Percentiles rank a stretch among this genome's conserved stretches.
Evolutionary conservation across 2,329 filamentous ascomycete genomes (phyloP).

Genomic region (Venturiaceae sp.): DNA sequence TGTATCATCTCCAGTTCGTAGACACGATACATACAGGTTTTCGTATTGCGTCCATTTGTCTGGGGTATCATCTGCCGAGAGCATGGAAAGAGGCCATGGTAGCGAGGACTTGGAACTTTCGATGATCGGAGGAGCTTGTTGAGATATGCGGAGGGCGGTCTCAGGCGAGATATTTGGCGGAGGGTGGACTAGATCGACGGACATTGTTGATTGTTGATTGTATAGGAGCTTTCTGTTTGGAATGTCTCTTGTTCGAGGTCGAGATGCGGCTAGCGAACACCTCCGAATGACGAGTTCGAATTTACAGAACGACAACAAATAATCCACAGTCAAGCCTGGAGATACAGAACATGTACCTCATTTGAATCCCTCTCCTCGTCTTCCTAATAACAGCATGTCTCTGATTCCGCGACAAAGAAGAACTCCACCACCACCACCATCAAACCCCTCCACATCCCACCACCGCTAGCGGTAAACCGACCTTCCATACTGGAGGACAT

Average conservation of each 20-base stretch:
- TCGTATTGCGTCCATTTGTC: conserved; percentile 82
- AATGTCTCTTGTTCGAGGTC: background rate
- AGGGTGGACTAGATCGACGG: conserved; percentile 27
- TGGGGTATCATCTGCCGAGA: conserved; percentile 53
- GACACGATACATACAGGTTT: conserved; percentile 73
- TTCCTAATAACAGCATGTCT: background rate
- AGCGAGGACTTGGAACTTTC: conserved; percentile 26
- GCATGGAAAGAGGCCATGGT: conserved; percentile 42
- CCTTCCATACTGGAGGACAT: background rate
- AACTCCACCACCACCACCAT: background rate
- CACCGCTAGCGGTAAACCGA: background rate
- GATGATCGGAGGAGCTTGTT: conserved; percentile 32
- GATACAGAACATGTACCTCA: background rate
- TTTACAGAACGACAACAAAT: background rate
- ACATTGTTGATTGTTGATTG: conserved; percentile 12
- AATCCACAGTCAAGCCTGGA: background rate
- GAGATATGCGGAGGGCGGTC: conserved; percentile 35
- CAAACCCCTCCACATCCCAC: background rate
- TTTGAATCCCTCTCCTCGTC: background rate
- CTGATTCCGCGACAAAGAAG: background rate
- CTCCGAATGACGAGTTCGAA: background rate
- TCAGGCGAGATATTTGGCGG: conserved; percentile 28
- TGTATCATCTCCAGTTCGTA: conserved; percentile 74
- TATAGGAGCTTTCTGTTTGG: background rate
- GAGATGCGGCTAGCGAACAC: background rate